Evolutionary conservation across 768 basidiomycete genomes (phyloP).

Genomic region (Gloeophyllum trabeum): DNA sequence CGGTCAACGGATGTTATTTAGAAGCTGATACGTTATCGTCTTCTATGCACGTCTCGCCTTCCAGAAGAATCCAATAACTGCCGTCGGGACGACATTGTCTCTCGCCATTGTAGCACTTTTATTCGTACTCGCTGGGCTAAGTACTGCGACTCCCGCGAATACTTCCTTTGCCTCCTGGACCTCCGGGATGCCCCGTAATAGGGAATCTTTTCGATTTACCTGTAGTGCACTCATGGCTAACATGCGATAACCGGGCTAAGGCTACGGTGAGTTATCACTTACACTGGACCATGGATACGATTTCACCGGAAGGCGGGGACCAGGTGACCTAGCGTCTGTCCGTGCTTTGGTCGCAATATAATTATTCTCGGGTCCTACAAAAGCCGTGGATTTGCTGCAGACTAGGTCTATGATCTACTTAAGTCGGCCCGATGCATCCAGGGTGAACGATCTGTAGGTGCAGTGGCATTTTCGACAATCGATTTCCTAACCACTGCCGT

Average conservation of each 20-base stretch:
- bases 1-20: no score
- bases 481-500: slow-evolving; percentile 1
- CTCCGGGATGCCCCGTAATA: slow-evolving; percentile 5
- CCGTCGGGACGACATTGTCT: no score
- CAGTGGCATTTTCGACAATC: background rate
- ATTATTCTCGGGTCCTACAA: slow-evolving; percentile 7
- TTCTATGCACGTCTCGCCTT: no score
- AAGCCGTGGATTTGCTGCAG: slow-evolving; percentile 11
- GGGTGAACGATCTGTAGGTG: slow-evolving; percentile 5
- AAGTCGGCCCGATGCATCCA: slow-evolving; percentile 1
- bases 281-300: background rate
- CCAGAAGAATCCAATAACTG: no score
- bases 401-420: slow-evolving; percentile 10
- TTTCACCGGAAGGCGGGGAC: background rate
- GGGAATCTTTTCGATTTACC: slow-evolving; percentile 8
- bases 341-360: slow-evolving; percentile 4
- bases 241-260: slow-evolving; percentile 3
- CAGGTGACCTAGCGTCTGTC: slow-evolving; percentile 8
- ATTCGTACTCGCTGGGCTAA: no score
- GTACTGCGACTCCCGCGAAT: no score
- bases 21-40: no score
- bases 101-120: no score
- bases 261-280: slow-evolving; percentile 7
- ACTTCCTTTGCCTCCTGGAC: slow-evolving; percentile 9
- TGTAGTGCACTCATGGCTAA: slow-evolving; percentile 4